Evolutionary conservation across 768 basidiomycete species (phyloP).

Genomic region (Kwoniella newhampshirensis): DNA sequence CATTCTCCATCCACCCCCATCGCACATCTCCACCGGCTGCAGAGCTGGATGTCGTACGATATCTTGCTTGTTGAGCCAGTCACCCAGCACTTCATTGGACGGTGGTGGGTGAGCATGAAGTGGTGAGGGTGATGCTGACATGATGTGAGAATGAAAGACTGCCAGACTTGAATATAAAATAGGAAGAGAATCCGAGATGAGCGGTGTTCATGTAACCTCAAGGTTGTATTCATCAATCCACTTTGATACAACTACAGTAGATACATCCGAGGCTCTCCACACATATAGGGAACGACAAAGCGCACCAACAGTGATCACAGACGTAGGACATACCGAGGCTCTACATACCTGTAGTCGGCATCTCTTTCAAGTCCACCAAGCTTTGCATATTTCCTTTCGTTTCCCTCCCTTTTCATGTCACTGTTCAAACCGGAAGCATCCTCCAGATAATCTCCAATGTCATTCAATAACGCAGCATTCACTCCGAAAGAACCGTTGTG

Average conservation of each 20-base stretch:
- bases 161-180: no score
- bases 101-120: not conserved
- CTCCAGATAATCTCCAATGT: conserved; percentile 5
- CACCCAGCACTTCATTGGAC: not conserved
- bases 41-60: not conserved
- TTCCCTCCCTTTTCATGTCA: conserved; percentile 1
- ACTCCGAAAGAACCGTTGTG: conserved; percentile 10
- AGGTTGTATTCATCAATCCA: no score
- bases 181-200: no score
- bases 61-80: conserved; percentile 6
- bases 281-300: no score
- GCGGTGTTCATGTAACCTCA: no score
- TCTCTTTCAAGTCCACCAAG: conserved; percentile 5
- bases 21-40: not conserved
- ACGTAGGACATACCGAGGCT: not conserved
- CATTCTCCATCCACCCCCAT: not conserved
- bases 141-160: no score
- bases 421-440: conserved; percentile 1
- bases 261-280: no score
- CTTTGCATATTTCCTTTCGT: not conserved
- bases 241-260: no score
- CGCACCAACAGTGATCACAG: not conserved
- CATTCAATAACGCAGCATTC: conserved; percentile 23
- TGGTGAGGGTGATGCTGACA: not conserved
- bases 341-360: not conserved